These are phyloP conservation scores for Datisca glomerata DNA, from an alignment of 306 rosid species.

Conservation along the genomic window DNA sequence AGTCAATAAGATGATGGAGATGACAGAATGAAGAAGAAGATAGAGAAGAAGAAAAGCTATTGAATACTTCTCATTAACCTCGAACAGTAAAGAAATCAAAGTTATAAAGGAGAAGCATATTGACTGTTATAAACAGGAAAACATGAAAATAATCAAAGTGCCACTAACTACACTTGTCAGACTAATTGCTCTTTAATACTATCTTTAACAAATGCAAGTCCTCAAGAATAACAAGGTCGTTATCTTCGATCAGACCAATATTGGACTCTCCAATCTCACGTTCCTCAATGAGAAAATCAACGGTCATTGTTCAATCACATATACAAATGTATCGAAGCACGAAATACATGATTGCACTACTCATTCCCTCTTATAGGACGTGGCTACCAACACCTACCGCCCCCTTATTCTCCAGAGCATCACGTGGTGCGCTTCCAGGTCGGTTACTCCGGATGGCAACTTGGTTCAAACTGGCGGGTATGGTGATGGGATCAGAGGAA, in stretches of 20 bases:
- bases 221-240: slow-evolving; percentile 57
- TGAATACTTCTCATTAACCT: too few relatives aligned
- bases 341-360: slow-evolving; percentile 55
- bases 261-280: slow-evolving; percentile 67
- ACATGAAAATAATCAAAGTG: too few relatives aligned
- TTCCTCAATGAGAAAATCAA: slow-evolving; percentile 14
- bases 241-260: slow-evolving; percentile 57
- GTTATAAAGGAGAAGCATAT: too few relatives aligned
- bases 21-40: too few relatives aligned
- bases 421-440: slow-evolving; percentile 78
- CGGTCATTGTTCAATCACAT: not conserved
- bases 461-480: slow-evolving; percentile 70
- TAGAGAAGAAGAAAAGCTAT: too few relatives aligned
- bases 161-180: too few relatives aligned
- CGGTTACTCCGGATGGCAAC: slow-evolving; percentile 30
- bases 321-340: not conserved
- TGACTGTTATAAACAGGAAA: too few relatives aligned
- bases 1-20: too few relatives aligned
- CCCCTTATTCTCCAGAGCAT: slow-evolving; percentile 45
- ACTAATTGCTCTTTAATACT: too few relatives aligned
- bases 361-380: slow-evolving; percentile 56
- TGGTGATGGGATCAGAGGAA: slow-evolving; percentile 35
- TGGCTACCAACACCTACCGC: slow-evolving; percentile 28
- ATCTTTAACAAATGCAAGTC: too few relatives aligned
- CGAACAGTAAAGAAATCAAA: too few relatives aligned